A percentile compares a stretch with the other conserved stretches of the same genome.
Conservation (phyloP, 768 basidiomycete species). For the Phlebiopsis gigantea region DNA sequence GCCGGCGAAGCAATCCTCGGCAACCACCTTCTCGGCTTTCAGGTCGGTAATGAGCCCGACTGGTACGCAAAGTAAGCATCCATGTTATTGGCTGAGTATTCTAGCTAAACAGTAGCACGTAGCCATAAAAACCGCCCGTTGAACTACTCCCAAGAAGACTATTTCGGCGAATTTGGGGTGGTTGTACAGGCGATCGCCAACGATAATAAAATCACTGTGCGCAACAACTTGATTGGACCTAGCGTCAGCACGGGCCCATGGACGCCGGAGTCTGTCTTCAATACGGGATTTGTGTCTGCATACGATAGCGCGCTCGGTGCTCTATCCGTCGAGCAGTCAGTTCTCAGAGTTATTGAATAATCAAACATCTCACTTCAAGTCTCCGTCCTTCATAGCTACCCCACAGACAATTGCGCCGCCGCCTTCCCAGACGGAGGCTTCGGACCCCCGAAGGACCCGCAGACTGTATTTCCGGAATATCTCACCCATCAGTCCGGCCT, state of each 20-base stretch:
- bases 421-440: slow-evolving; percentile 20
- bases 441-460: slow-evolving; percentile 27
- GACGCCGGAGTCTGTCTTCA: slow-evolving; percentile 27
- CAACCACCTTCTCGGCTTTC: slow-evolving; percentile 37
- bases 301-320: slow-evolving; percentile 29
- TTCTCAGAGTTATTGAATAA: neutral
- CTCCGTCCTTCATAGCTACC: slow-evolving; percentile 32
- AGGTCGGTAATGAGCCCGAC: slow-evolving; percentile 58
- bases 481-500: slow-evolving; percentile 38
- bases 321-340: slow-evolving; percentile 36
- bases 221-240: slow-evolving; percentile 28
- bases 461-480: slow-evolving; percentile 36
- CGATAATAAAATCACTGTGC: slow-evolving; percentile 17
- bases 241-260: slow-evolving; percentile 27
- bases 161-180: slow-evolving; percentile 27
- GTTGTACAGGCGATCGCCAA: slow-evolving; percentile 22
- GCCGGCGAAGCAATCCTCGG: slow-evolving; percentile 40
- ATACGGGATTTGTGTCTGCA: slow-evolving; percentile 26
- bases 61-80: slow-evolving; percentile 40
- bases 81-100: neutral
- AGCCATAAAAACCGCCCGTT: slow-evolving; percentile 34
- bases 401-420: slow-evolving; percentile 30
- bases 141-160: slow-evolving; percentile 24
- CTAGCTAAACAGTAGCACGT: neutral
- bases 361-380: neutral